Conservation (phyloP, 2,329 filamentous ascomycete species). For the Gaeumannomyces sp. region DNA sequence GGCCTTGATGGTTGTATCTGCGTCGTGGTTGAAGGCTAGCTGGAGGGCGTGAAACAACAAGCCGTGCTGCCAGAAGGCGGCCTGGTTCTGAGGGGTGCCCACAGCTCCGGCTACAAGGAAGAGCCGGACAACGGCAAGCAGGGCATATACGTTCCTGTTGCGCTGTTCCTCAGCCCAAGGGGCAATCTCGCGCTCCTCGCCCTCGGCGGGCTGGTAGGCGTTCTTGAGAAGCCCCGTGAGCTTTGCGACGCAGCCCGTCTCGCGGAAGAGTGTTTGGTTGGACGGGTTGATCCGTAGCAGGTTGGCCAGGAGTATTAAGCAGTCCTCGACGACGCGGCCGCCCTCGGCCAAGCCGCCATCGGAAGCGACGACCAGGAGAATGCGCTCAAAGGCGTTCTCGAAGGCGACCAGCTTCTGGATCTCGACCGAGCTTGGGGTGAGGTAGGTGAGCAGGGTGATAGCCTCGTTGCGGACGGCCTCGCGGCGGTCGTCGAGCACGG, state of each 20-base stretch:
- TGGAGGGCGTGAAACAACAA: slow-evolving; percentile 74
- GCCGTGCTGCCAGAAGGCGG: slow-evolving; percentile 76
- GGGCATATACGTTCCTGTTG: slow-evolving; percentile 87
- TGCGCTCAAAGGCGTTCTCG: slow-evolving; percentile 82
- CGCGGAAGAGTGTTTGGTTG: slow-evolving; percentile 90
- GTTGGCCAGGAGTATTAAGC: slow-evolving; percentile 83
- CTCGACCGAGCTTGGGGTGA: slow-evolving; percentile 81
- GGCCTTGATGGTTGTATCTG: slow-evolving; percentile 71
- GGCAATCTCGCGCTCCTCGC: slow-evolving; percentile 54
- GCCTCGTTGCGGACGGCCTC: slow-evolving; percentile 87
- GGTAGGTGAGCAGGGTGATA: slow-evolving; percentile 76
- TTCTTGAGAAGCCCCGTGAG: slow-evolving; percentile 63
- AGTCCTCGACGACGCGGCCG: slow-evolving; percentile 85
- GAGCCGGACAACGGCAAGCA: slow-evolving; percentile 77
- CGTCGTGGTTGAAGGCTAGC: slow-evolving; percentile 69
- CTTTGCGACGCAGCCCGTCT: slow-evolving; percentile 74
- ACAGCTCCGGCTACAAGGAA: slow-evolving; percentile 78
- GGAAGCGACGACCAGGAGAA: slow-evolving; percentile 73
- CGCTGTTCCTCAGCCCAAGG: slow-evolving; percentile 71
- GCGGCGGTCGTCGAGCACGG: slow-evolving; percentile 73
- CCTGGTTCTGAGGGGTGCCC: slow-evolving; percentile 77
- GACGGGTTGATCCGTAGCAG: slow-evolving; percentile 79
- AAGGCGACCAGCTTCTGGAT: slow-evolving; percentile 95
- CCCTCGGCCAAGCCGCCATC: slow-evolving; percentile 81
- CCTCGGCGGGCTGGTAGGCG: slow-evolving; percentile 42